These are phyloP conservation scores for Elongisporangium undulatum DNA, from an alignment of 352 stramenopile species.

Conservation along the genomic window DNA sequence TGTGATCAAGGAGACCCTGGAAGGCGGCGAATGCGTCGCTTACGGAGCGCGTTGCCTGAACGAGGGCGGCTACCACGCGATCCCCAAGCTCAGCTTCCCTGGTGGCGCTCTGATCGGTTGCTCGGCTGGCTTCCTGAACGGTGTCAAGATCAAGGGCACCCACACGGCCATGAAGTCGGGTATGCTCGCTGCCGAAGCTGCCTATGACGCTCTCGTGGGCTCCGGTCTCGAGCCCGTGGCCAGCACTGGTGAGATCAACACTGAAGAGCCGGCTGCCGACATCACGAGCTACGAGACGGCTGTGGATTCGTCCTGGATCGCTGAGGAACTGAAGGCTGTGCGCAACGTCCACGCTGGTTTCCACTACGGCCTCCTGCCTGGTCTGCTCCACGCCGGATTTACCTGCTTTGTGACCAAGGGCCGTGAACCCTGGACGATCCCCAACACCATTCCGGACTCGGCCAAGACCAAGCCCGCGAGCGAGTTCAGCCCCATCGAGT, in stretches of 20 bases:
- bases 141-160: slow-evolving; percentile 98
- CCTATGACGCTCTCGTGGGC: slow-evolving; percentile 86
- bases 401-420: slow-evolving; percentile 93
- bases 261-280: slow-evolving; percentile 48
- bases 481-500: slow-evolving; percentile 92
- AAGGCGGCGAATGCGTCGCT: slow-evolving; percentile 95
- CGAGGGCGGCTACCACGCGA: slow-evolving; percentile 95
- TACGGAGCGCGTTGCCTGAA: slow-evolving; percentile 96
- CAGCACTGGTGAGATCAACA: slow-evolving; percentile 69
- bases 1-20: slow-evolving; percentile 89
- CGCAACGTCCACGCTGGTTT: slow-evolving; percentile 98
- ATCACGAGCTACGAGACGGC: slow-evolving; percentile 85
- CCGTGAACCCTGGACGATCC: slow-evolving; percentile 96
- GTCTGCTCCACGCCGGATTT: slow-evolving; percentile 93
- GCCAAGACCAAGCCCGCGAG: slow-evolving; percentile 90
- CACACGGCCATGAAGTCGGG: slow-evolving; percentile 99
- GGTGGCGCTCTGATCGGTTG: slow-evolving; percentile 96
- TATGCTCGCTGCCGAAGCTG: slow-evolving; percentile 95
- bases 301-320: slow-evolving; percentile 95
- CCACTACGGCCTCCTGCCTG: slow-evolving; percentile 91
- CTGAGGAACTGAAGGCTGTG: slow-evolving; percentile 96
- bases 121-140: slow-evolving; percentile 97
- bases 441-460: slow-evolving; percentile 81
- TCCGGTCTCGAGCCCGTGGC: slow-evolving; percentile 52
- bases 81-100: slow-evolving; percentile 98